Base-by-base conservation (phyloP, 208 protist genomes). In the Acanthamoeba sp. region DNA sequence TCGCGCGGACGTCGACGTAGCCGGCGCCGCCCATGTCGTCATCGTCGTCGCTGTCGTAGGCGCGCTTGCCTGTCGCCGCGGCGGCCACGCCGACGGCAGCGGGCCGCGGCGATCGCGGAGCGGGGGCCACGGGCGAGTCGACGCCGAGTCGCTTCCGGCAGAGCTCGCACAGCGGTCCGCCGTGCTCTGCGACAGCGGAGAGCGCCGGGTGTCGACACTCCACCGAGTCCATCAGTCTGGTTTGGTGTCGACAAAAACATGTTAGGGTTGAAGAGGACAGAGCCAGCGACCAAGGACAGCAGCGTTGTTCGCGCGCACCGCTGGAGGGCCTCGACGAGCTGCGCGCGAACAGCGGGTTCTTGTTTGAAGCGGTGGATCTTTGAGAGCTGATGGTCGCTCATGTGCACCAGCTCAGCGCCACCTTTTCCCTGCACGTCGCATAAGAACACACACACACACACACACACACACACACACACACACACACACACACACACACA, bases 361-460 rank as follows among this genome's bases (percentile, higher is more conserved):
- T 73, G 34, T n/a, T 73, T 73, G 64, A 73, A n/a, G 64, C 64
- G 64, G 3, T 73, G 2, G 64, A 73, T n/a, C 55, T 59, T 59
- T 4, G 64, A n/a, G n/a, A 73, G 34, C 64, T 73, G 64, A 18
- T 73, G 64, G 34, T 73, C 29, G 4, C 7, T 42, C 34, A 73
- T 22, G 18, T 73, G 64, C 27, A 73, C 64, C 12, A 73, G 27
- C 27, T 73, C 64, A 4, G 32, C 64, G 4, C 64, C 64, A n/a
- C 64, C 34, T 27, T 73, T 73, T 1, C 34, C 34, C 64, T 73
- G 5, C 27, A 36, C 16, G 55, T 59, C n/a, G n/a, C n/a, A n/a
- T n/a, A n/a, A n/a, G n/a, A n/a, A n/a, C n/a, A n/a, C n/a, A n/a
- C n/a, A n/a, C n/a, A n/a, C n/a, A n/a, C n/a, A n/a, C n/a, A n/a